Conservation (phyloP, 352 stramenopile genomes). For the Pythium biforme region DNA sequence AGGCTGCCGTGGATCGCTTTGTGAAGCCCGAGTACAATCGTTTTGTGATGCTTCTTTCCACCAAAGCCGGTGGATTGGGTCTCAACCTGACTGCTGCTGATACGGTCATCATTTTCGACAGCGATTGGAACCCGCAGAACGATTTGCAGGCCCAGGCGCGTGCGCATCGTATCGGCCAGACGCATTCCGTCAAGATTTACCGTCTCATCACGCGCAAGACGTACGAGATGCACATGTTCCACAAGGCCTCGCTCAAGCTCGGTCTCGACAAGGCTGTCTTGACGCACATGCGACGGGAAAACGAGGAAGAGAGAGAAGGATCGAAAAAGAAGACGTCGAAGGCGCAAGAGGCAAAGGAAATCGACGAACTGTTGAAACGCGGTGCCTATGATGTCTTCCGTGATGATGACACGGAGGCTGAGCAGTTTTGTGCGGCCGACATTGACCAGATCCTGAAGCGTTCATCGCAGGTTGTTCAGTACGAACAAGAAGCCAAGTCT, state of each 20-base stretch:
- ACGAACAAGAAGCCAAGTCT: slow-evolving; percentile 78
- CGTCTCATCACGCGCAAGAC: slow-evolving; percentile 89
- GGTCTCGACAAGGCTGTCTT: slow-evolving; percentile 93
- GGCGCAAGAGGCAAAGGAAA: slow-evolving; percentile 87
- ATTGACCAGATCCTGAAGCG: slow-evolving; percentile 97
- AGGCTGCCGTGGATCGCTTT: slow-evolving; percentile 85
- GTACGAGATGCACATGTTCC: slow-evolving; percentile 96
- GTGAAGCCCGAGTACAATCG: slow-evolving; percentile 90
- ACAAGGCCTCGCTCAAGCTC: slow-evolving; percentile 91
- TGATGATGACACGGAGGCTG: slow-evolving; percentile 87
- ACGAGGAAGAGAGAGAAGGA: slow-evolving; percentile 67
- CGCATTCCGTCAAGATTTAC: slow-evolving; percentile 90
- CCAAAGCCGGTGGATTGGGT: slow-evolving; percentile 94
- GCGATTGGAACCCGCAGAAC: slow-evolving; percentile 98
- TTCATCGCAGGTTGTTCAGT: slow-evolving; percentile 84
- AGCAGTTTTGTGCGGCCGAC: slow-evolving; percentile 96
- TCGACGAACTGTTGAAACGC: slow-evolving; percentile 90
- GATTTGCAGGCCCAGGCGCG: slow-evolving; percentile 94
- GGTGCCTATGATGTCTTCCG: slow-evolving; percentile 91
- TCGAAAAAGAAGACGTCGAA: slow-evolving; percentile 66
- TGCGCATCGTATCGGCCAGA: slow-evolving; percentile 91
- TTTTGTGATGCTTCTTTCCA: slow-evolving; percentile 98
- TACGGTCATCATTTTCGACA: slow-evolving; percentile 98
- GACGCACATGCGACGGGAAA: slow-evolving; percentile 88
- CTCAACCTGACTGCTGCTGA: slow-evolving; percentile 93